Conservation (phyloP, 139 green algal species). For the Coccomyxa sp. region DNA sequence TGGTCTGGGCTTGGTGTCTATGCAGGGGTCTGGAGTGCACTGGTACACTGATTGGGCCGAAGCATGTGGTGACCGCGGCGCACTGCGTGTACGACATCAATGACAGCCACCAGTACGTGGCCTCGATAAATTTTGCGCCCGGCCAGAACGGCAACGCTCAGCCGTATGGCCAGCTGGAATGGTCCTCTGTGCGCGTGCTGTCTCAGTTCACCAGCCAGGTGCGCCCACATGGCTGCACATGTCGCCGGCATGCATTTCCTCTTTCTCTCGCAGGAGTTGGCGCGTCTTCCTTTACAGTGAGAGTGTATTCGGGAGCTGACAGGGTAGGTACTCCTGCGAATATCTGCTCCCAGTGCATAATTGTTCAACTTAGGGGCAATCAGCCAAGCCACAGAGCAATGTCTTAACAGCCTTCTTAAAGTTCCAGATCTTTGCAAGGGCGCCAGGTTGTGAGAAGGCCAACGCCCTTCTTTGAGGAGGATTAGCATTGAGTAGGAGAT, state of each 20-base stretch:
- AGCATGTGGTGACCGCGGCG: constrained; percentile 24
- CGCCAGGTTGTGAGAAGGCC: no score
- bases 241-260: neutral
- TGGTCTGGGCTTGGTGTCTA: neutral
- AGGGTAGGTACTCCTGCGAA: no score
- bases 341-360: no score
- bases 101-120: constrained; percentile 4
- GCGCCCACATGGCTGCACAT: neutral
- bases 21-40: constrained; percentile 20
- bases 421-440: no score
- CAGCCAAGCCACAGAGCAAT: no score
- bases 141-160: neutral
- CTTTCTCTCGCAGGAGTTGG: no score
- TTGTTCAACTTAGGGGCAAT: no score
- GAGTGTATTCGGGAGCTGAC: no score
- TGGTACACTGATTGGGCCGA: constrained; percentile 22
- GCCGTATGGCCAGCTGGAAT: constrained; percentile 5
- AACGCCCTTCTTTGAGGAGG: no score
- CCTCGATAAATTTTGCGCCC: constrained; percentile 9
- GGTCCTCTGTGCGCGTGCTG: constrained; percentile 11
- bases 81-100: constrained; percentile 27
- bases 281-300: no score
- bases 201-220: constrained; percentile 17
- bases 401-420: no score
- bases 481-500: no score